Evolutionary conservation across 495 filamentous ascomycete genomes (phyloP).

Genomic region (Neurospora sublineolata): DNA sequence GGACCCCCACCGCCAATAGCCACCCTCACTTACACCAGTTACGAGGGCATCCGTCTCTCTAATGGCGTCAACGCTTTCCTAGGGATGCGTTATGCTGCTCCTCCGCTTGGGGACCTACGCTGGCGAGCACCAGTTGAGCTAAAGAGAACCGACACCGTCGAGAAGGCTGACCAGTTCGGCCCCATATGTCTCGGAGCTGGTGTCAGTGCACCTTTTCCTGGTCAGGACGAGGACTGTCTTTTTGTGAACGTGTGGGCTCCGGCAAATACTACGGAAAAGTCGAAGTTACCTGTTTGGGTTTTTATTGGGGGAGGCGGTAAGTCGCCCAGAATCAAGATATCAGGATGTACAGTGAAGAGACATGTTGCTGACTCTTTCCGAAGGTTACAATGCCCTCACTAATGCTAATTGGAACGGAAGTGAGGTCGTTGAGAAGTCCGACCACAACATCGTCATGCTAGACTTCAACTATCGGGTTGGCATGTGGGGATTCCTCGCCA

Average conservation of each 20-base stretch:
- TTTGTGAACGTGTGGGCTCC: conserved; percentile 67
- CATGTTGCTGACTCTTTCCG: neutral
- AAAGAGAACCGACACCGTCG: conserved; percentile 8
- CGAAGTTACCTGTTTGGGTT: conserved; percentile 55
- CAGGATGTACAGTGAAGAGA: neutral
- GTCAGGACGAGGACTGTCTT: conserved; percentile 59
- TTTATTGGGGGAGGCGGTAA: conserved; percentile 64
- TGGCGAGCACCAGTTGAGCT: conserved; percentile 30
- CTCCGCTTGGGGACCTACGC: conserved; percentile 27
- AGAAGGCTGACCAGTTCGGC: conserved; percentile 28
- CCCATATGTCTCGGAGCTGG: conserved; percentile 42
- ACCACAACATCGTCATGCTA: conserved; percentile 52
- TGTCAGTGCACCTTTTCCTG: conserved; percentile 19
- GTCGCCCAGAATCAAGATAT: neutral
- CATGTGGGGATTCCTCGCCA: conserved; percentile 60
- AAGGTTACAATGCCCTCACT: conserved; percentile 47
- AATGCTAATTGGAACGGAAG: conserved; percentile 59
- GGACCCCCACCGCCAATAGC: conserved; percentile 6
- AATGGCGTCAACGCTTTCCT: conserved; percentile 30
- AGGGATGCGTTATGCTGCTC: conserved; percentile 34
- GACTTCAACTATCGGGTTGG: conserved; percentile 70
- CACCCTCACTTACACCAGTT: conserved; percentile 35
- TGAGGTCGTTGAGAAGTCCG: conserved; percentile 47
- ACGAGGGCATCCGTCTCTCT: conserved; percentile 19
- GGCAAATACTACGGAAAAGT: conserved; percentile 32